Base-by-base conservation (phyloP, 495 filamentous ascomycete genomes). In the Podospora bellae-mahoneyi region DNA sequence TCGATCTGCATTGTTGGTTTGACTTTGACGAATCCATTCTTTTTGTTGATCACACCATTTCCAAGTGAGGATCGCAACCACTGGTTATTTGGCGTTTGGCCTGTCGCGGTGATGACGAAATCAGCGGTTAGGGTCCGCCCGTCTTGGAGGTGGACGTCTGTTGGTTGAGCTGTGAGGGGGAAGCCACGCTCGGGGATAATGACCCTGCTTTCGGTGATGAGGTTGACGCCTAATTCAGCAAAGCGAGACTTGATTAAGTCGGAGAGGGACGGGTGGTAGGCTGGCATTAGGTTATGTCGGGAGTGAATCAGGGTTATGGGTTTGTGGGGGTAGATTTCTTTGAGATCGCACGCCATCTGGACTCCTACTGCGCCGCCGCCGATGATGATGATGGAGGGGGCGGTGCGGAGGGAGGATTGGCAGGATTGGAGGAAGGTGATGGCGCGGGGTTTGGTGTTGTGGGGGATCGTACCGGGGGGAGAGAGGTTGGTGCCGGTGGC, bases 301-400 rank as follows among this genome's bases (percentile, higher is more conserved):
- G 86, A 88, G 70, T 90, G 87, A 3, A 90, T 76, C 1, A 89
- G 77, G 0, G 80, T 82, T 32, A 89, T 78, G 15, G 80, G 72
- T 70, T 88, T 88, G 0, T 83, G 77, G 0, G 83, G 85, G 64
- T 86, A 87, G 18, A 79, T 74, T 61, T 84, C 84, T 70, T 87
- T 87, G 28, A 87, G 71, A 69, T 90, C 87, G 16, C 82, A 81
- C 1, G 86, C 85, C 77, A 88, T 82, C 70, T 90, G 83, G 13
- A 89, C 81, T 0, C 86, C 87, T 0, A 88, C 86, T 3, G 87
- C 85, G 9, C 87, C 87, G 7, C 86, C 87, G 9, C 87, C 87
- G 3, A 87, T 77, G 39, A 90, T 79, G 3, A 81, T 71, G 70
- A 89, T 81, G 0, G 79, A 81, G 10, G 74, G 68, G 3, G 84